Evolutionary conservation across 805 yeast genomes (phyloP), one percentile per base, ranked within the genome.

Genomic region (Vanderwaltozyma yarrowii): DNA sequence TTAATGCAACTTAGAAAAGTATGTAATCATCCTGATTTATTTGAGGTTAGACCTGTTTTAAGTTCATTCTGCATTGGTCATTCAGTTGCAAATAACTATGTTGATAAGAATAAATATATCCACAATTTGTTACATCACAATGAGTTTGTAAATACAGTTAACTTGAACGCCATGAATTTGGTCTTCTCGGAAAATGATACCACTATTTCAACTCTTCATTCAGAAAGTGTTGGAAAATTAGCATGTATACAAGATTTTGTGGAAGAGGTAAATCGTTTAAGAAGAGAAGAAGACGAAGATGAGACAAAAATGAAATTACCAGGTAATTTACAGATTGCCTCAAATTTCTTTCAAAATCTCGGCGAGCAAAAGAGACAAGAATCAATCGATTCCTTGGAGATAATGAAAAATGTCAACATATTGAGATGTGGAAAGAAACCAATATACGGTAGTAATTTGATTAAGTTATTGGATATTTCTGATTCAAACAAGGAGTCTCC

Each of bases 1-100:
- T 70, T 92, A 64, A 92, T 92, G 99, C 99, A 92, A 60, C 66
- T 92, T 51, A 75, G 99, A 52, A 92, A 92, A 58, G 96, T 88
- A 21, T 87, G 96, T 65, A 88, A 88, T 52, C 97, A 88, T 60
- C 96, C 96, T 0, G 96, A 92, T 63, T 64, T 92, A 42, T 94
- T 92, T 62, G 98, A 92, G 58, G 96, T 88, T 6, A 70, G 98
- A 42, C 97, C 97, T 0, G 84, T 92, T 46, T 73, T 84, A 30
- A 92, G 98, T 0, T 88, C 97, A 2, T 79, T 85, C 55, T 82
- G 89, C 0, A 66, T 87, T 67, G 74, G 75, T 2, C 67, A 68
- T 33, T 74, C 86, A 1, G 86, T 83, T 5, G 63, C 71, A 3
- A 62, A 75, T 1, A 56, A 64, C 6, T 84, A 66, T 51, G 58